These are phyloP conservation scores for Cytospora mali DNA, from an alignment of 2,329 filamentous ascomycete genomes.

Conservation along the genomic window DNA sequence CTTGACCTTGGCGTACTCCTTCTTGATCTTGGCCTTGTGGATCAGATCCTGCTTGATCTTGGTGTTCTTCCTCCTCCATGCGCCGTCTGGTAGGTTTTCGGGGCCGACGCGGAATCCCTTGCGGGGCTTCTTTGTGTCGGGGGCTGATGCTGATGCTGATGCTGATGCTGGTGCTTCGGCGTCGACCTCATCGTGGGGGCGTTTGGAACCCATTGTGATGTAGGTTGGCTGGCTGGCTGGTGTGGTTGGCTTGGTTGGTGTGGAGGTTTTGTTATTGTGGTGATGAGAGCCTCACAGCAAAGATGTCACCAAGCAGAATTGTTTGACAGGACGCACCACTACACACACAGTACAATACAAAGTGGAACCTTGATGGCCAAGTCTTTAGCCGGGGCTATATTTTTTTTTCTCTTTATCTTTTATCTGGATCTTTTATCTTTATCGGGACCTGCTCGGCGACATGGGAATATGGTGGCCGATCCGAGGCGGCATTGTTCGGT, in stretches of 20 bases:
- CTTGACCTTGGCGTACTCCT: conserved; percentile 88
- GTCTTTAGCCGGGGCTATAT: not conserved
- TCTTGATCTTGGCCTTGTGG: conserved; percentile 90
- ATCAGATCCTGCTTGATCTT: conserved; percentile 91
- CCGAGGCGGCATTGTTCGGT: conserved; percentile 28
- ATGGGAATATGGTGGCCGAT: conserved; percentile 12
- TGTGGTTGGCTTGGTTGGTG: not conserved
- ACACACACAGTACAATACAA: not conserved
- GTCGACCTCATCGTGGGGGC: conserved; percentile 50
- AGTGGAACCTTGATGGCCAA: conserved; percentile 27
- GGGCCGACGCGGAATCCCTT: conserved; percentile 87
- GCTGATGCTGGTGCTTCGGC: conserved; percentile 41
- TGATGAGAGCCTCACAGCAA: not conserved
- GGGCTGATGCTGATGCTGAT: conserved; percentile 35
- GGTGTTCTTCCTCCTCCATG: conserved; percentile 76
- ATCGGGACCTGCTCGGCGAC: conserved; percentile 15
- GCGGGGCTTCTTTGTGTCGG: conserved; percentile 54
- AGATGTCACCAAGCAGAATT: not conserved
- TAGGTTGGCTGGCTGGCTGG: not conserved
- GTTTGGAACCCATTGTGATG: conserved; percentile 64
- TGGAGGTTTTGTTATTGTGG: not conserved
- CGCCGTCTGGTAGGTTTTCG: conserved; percentile 86
- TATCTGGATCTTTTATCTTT: not conserved
- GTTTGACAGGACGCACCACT: conserved; percentile 8
- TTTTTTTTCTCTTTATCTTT: conserved; percentile 3